Percentiles rank a stretch among this genome's conserved stretches.
These are phyloP conservation scores for Helicocarpus griseus DNA, from an alignment of 2,329 filamentous ascomycete species.

Conservation along the genomic window DNA sequence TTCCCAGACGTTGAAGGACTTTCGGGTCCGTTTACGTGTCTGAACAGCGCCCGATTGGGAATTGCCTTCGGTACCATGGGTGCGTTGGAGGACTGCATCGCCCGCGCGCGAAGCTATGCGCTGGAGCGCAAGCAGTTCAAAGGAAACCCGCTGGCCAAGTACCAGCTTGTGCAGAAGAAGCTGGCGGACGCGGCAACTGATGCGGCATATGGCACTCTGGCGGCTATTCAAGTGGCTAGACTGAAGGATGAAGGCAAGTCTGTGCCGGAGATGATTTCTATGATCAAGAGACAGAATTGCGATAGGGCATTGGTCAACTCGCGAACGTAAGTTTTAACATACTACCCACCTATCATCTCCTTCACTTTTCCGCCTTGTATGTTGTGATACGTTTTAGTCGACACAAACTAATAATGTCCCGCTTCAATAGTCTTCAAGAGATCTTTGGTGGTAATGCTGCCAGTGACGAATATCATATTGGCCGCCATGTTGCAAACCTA, in stretches of 20 bases:
- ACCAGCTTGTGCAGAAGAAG: constrained; percentile 97
- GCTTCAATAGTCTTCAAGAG: constrained; percentile 60
- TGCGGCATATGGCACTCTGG: constrained; percentile 81
- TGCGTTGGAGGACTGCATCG: constrained; percentile 83
- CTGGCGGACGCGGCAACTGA: constrained; percentile 86
- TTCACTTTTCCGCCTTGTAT: background rate
- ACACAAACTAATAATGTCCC: background rate
- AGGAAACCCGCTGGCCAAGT: constrained; percentile 85
- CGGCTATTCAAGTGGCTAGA: constrained; percentile 79
- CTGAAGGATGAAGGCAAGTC: constrained; percentile 85
- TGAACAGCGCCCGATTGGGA: constrained; percentile 87
- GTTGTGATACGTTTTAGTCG: background rate
- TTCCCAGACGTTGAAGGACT: constrained; percentile 83
- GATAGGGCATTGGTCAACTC: constrained; percentile 76
- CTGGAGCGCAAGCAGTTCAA: constrained; percentile 94
- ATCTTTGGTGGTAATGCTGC: constrained; percentile 97
- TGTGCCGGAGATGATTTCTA: constrained; percentile 88
- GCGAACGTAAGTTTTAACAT: constrained; percentile 44
- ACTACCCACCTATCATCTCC: background rate
- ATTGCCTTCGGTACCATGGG: constrained; percentile 93
- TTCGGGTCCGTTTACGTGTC: constrained; percentile 78
- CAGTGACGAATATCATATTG: constrained; percentile 93
- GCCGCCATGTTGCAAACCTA: constrained; percentile 86
- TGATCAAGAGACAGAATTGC: constrained; percentile 98
- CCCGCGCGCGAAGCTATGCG: constrained; percentile 72